Evolutionary conservation across 495 filamentous ascomycete genomes (phyloP), one percentile per base, ranked within the genome.

Genomic region (Neurospora sp.): DNA sequence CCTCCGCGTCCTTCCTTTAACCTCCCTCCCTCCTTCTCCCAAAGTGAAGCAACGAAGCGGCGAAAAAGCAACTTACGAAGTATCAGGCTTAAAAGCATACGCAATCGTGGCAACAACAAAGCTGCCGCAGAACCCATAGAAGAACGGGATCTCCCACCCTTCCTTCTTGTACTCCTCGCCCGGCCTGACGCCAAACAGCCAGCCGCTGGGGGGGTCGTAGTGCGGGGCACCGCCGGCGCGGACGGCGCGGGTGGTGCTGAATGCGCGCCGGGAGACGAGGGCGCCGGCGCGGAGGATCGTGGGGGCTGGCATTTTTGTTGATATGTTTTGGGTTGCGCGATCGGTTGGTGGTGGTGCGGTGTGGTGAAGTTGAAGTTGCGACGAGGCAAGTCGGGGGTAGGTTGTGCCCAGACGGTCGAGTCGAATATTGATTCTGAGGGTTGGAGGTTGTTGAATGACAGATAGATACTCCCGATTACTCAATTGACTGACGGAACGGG

Each of bases 71-170:
- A 93, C 95, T 84, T 87, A 99, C 96, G 93, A 96, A 70, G 94
- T 98, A 87, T 99, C 96, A 34, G 96, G 96, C 89, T 99, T 99
- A 80, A 93, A 98, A 70, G 93, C 92, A 87, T 98, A 97, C 76
- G 90, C 94, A 40, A 98, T 87, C 71, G 88, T 89, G 40, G 90
- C 91, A 59, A 93, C 84, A 17, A 86, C 81, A 72, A 98, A 81
- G 77, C 90, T 92, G n/a, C 94, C 96, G 82, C 89, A 93, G 81
- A 97, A 97, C 24, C 95, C 94, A 81, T 91, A 97, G 82, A 92
- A 89, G 86, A 90, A 96, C 38, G 95, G 83, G 31, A 83, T 87
- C 89, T 99, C 96, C 96, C 96, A 99, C 69, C 94, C 95, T 82
- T 99, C 96, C 83, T 93, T 94, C 87, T 93, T 87, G 82, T 93